phyloP scores from a whole-genome alignment of 371 early-diverging fungal genomes.

The Encephalitozoon hellem region DNA sequence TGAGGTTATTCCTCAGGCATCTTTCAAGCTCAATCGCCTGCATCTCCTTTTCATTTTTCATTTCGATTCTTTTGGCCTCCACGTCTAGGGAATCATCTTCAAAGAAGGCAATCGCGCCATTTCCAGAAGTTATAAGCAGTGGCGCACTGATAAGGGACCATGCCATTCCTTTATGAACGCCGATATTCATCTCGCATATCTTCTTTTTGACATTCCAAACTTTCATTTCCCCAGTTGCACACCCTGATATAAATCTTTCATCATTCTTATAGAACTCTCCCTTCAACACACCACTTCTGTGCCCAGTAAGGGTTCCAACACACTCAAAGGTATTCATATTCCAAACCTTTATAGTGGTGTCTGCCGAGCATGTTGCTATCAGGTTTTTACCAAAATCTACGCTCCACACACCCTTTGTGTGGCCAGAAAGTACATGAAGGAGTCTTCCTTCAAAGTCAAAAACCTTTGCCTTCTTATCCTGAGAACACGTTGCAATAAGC shows the following conservation, averaged over 20 bases:
- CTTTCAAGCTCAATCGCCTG: conserved; percentile 7
- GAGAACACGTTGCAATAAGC: conserved; percentile 16
- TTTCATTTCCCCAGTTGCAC: conserved; percentile 18
- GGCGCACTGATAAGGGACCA: not conserved
- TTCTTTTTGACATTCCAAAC: conserved; percentile 19
- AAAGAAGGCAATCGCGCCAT: not conserved
- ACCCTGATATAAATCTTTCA: not conserved
- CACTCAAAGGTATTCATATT: conserved; percentile 63
- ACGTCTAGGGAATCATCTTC: conserved; percentile 10
- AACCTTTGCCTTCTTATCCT: conserved; percentile 30
- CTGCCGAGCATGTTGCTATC: conserved; percentile 43
- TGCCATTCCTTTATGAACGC: not conserved
- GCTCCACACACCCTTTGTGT: conserved; percentile 27
- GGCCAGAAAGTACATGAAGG: conserved; percentile 4
- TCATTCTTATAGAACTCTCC: conserved; percentile 1
- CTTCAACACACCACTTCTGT: conserved; percentile 62
- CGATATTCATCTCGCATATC: conserved; percentile 9
- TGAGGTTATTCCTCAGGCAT: not conserved
- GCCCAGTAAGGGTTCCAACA: conserved; percentile 63
- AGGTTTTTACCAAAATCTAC: not conserved
- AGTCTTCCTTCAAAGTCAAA: conserved; percentile 17
- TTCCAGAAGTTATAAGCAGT: not conserved
- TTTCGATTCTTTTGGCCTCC: not conserved
- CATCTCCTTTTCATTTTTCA: not conserved
- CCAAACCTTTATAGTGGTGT: conserved; percentile 67